Evolutionary conservation across 139 green algal species (phyloP), one percentile per base, ranked within the genome.

Genomic region (Picochlorum costavermella): DNA sequence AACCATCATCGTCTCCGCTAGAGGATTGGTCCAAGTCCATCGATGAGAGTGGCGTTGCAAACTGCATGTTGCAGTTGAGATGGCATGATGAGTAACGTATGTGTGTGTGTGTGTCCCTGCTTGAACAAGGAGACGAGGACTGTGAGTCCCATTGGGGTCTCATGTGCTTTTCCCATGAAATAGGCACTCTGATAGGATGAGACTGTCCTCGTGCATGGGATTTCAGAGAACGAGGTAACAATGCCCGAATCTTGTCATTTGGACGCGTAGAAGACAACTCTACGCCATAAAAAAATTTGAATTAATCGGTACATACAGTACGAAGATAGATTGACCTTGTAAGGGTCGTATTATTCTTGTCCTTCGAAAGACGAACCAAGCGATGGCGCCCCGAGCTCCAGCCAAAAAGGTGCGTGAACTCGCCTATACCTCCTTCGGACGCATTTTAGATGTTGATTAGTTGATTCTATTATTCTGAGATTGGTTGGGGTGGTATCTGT

Each of bases 41-140:
- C 30, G 56, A 71, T 33, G 56, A 43, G 17, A 57, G 64, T 29
- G 56, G 57, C 4, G 43, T 72, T 6, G 26, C 25, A 25, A 64
- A 70, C 14, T 28, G 64, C 8, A 76, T 76, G 64, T 48, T 76
- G 43, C 45, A 72, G 12, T 40, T 76, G 28, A 72, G 64, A 29
- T 76, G 69, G 69, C 30, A 8, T 23, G 63, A 76, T 23, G 63
- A 76, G 16, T 66, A 25, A 46, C 17, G 20, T 23, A 23, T 23
- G 20, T 23, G 20, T 23, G 20, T 23, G 20, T 23, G 20, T 23
- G 20, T 23, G 20, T 23, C 20, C 20, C 20, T 23, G 20, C 20
- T 23, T 23, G 20, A 23, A 23, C 20, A 23, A 23, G 20, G 20
- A 23, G 20, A 23, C 20, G 20, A 23, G 20, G 20, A 23, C 20